Base-by-base conservation (phyloP, 106 monocot species). In the Dendrobium nobile region DNA sequence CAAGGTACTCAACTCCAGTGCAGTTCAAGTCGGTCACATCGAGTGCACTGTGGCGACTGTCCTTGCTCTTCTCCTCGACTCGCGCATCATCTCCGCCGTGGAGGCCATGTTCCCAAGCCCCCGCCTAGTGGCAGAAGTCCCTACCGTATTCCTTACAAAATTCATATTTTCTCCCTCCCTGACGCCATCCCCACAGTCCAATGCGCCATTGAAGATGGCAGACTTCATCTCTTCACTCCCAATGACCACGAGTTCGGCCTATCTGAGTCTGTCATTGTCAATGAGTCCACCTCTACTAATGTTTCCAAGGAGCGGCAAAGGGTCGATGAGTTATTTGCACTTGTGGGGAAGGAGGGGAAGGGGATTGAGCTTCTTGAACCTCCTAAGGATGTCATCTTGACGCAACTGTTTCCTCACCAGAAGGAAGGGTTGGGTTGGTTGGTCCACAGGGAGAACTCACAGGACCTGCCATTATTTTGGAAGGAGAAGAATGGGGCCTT, bases 401-500 rank as follows among this genome's bases (percentile, higher is more conserved):
- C 91, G 7, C 89, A 99, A 78, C 75, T 99, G 18, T 93, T 99
- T 40, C 74, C 70, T 45, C 98, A 99, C 79, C 98, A 99, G 89
- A 99, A 95, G 86, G 88, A 89, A 78, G 98, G 87, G n/a, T 75
- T 99, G 64, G 95, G 98, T 22, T 99, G 95, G 95, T 24, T 99
- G 81, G 80, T 91, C 11, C 2, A 47, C 7, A 84, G 91, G 82
- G 98, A 98, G 88, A 90, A 88, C 73, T 85, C 88, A 0, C 37
- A 20, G 20, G 90, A 85, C 9, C 54, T 99, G 84, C 98, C 93
- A 0, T 93, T 91, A 2, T 99, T 99, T 72, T 95, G 93, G 98
- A 89, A 99, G 87, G 85, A 84, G 77, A 85, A 81, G 19, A 77
- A 83, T 33, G 89, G 88, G n/a, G 74, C n/a, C 1, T 96, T 82